Percentiles rank a stretch among this genome's conserved stretches.
Evolutionary conservation across 192 early-diverging fungal genomes (phyloP).

Genomic region (Rhizophagus sp.): DNA sequence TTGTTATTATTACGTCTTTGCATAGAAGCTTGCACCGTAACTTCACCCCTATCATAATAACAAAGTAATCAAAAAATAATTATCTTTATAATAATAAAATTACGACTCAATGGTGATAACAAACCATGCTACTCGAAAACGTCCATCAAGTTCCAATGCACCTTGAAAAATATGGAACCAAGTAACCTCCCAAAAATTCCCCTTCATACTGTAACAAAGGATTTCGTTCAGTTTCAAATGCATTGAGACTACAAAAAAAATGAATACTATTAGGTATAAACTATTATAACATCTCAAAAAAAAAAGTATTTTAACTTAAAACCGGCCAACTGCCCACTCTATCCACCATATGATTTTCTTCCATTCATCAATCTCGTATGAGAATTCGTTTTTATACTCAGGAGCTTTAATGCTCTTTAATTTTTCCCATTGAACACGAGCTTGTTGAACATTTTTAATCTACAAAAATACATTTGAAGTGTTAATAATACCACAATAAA

Average conservation of each 20-base stretch:
- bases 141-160: conserved; percentile 23
- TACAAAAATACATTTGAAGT: too few relatives aligned
- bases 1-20: conserved; percentile 25
- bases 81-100: too few relatives aligned
- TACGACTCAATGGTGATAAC: conserved; percentile 15
- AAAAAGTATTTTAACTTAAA: conserved; percentile 18
- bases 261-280: background rate
- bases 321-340: conserved; percentile 25
- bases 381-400: too few relatives aligned
- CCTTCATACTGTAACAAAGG: conserved; percentile 25
- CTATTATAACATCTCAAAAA: background rate
- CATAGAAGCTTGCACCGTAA: conserved; percentile 1
- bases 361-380: too few relatives aligned
- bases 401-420: too few relatives aligned
- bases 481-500: too few relatives aligned
- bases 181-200: conserved; percentile 28
- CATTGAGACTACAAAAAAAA: conserved; percentile 16
- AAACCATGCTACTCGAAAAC: conserved; percentile 27
- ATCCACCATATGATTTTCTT: conserved; percentile 27
- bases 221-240: conserved; percentile 24
- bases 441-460: too few relatives aligned
- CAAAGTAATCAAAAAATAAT: too few relatives aligned
- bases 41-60: conserved; percentile 2
- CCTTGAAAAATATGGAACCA: conserved; percentile 34
- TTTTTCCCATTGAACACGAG: too few relatives aligned